phyloP scores from a whole-genome alignment of 805 yeast species.

The Zygoascus biomembranicola region DNA sequence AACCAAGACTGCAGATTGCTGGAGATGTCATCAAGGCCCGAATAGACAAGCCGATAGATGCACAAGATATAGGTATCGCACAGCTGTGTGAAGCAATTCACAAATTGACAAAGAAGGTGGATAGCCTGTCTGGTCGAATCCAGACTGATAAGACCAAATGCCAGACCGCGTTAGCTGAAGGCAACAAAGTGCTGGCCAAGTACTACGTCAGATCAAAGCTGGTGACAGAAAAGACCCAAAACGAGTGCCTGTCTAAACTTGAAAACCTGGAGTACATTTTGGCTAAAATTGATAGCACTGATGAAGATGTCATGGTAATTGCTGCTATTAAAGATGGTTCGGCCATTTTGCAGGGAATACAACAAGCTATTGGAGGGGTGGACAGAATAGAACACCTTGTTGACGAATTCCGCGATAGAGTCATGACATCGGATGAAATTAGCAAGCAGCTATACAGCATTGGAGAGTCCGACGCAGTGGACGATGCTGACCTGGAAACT shows the following conservation, averaged over 20 bases:
- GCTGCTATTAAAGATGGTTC: constrained; percentile 33
- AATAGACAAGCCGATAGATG: constrained; percentile 8
- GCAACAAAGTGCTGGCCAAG: constrained; percentile 26
- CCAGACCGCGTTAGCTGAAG: constrained; percentile 18
- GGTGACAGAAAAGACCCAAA: constrained; percentile 30
- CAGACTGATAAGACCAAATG: constrained; percentile 7
- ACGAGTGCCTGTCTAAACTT: constrained; percentile 26
- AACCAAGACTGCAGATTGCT: constrained; percentile 12
- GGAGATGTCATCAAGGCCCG: constrained; percentile 1
- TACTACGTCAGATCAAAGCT: constrained; percentile 30
- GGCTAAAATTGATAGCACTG: constrained; percentile 36
- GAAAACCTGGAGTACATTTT: constrained; percentile 34
- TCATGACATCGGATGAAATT: constrained; percentile 31
- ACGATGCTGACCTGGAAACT: constrained; percentile 31
- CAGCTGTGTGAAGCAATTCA: constrained; percentile 13
- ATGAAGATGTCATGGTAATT: constrained; percentile 33
- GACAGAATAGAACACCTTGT: constrained; percentile 36
- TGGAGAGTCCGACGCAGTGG: constrained; percentile 8
- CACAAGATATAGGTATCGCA: constrained; percentile 19
- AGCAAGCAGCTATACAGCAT: constrained; percentile 21
- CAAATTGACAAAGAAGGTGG: constrained; percentile 18
- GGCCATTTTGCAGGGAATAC: constrained; percentile 31
- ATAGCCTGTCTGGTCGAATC: constrained; percentile 14
- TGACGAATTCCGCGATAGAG: constrained; percentile 34
- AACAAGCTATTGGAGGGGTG: constrained; percentile 35